A percentile compares a stretch with the other conserved stretches of the same genome.
These are phyloP conservation scores for Monosporascus sp. DNA, from an alignment of 2,329 filamentous ascomycete genomes.

Conservation along the genomic window DNA sequence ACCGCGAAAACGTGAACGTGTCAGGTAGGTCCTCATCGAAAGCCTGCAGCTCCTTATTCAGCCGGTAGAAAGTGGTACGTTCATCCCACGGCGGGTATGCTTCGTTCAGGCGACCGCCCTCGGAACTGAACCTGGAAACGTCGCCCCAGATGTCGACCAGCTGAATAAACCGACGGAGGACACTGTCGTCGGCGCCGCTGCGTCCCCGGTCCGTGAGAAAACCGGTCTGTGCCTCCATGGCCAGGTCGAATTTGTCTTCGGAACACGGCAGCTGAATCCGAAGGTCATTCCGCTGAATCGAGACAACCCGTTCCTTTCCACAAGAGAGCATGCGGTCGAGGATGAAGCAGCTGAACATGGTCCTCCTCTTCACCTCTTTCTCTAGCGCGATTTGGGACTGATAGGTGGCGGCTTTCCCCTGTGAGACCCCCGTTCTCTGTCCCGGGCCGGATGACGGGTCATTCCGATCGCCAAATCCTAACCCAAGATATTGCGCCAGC, in stretches of 20 bases:
- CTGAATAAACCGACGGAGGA: conserved; percentile 48
- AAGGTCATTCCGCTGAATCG: conserved; percentile 54
- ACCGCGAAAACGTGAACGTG: conserved; percentile 51
- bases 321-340: conserved; percentile 65
- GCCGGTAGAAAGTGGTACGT: conserved; percentile 47
- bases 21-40: conserved; percentile 52
- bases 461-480: conserved; percentile 51
- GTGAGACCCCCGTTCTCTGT: conserved; percentile 9
- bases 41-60: conserved; percentile 44
- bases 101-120: conserved; percentile 46
- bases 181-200: conserved; percentile 37
- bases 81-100: conserved; percentile 54
- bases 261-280: conserved; percentile 64
- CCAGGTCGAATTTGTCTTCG: conserved; percentile 59
- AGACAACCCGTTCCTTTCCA: conserved; percentile 55
- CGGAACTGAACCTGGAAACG: conserved; percentile 51
- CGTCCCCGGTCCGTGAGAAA: conserved; percentile 33
- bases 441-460: conserved; percentile 10
- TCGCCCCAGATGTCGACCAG: conserved; percentile 56
- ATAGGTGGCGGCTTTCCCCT: conserved; percentile 12
- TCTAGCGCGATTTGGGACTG: conserved; percentile 41
- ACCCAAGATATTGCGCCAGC: conserved; percentile 56
- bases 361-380: conserved; percentile 61
- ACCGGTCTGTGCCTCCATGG: conserved; percentile 49
- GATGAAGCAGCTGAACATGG: conserved; percentile 71